Percentiles rank a stretch among this genome's conserved stretches.
phyloP scores from a whole-genome alignment of 108 stramenopile species.

The Nitzschia sp. region DNA sequence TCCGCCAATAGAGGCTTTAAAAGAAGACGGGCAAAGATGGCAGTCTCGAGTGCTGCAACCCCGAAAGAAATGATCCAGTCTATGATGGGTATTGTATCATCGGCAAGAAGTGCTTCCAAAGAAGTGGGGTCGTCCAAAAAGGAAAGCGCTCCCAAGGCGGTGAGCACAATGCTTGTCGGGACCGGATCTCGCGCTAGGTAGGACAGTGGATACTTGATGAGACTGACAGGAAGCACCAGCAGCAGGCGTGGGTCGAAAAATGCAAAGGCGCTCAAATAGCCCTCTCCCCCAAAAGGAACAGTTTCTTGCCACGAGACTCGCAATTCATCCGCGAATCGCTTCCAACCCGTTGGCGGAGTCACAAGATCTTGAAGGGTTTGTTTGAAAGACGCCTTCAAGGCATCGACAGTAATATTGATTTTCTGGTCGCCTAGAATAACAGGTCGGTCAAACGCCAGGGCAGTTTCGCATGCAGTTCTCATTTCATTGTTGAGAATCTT shows the following conservation, averaged over 20 bases:
- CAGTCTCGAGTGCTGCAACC: constrained; percentile 49
- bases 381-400: constrained; percentile 40
- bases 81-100: not conserved
- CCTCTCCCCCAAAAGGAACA: constrained; percentile 38
- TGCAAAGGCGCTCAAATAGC: constrained; percentile 45
- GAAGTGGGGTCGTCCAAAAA: constrained; percentile 2
- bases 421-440: constrained; percentile 67
- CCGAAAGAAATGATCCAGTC: constrained; percentile 24
- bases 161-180: constrained; percentile 21
- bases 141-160: constrained; percentile 22
- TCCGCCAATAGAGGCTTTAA: constrained; percentile 63
- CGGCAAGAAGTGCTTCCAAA: not conserved
- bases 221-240: constrained; percentile 45
- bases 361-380: constrained; percentile 35
- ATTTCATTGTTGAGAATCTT: constrained; percentile 55
- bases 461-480: constrained; percentile 57
- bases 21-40: constrained; percentile 55
- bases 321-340: constrained; percentile 34
- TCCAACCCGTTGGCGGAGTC: constrained; percentile 40
- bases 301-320: constrained; percentile 37
- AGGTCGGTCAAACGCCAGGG: constrained; percentile 45
- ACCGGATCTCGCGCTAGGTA: constrained; percentile 53
- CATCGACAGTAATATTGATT: constrained; percentile 56
- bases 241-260: constrained; percentile 60
- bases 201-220: constrained; percentile 61